phyloP scores from a whole-genome alignment of 352 stramenopile species.

The Pythium grandisporangium region DNA sequence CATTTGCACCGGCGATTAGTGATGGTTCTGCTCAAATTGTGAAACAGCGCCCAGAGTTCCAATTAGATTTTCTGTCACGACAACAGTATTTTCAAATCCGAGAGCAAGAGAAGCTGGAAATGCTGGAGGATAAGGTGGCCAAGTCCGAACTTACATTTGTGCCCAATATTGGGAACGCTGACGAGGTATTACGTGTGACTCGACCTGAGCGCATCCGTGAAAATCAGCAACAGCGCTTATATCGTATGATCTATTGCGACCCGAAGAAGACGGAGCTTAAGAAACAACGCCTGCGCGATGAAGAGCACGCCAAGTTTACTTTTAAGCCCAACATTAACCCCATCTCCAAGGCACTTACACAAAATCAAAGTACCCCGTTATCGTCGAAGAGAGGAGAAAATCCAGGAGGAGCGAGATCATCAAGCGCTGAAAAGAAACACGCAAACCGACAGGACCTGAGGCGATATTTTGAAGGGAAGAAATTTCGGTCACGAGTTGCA shows the following conservation, averaged over 20 bases:
- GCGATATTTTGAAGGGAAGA: conserved; percentile 56
- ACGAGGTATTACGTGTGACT: conserved; percentile 53
- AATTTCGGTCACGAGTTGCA: conserved; percentile 56
- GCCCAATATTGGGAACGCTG: conserved; percentile 70
- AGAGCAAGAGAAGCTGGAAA: conserved; percentile 50
- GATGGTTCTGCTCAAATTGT: conserved; percentile 40
- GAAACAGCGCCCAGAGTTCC: conserved; percentile 58
- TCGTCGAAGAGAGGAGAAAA: too few relatives aligned
- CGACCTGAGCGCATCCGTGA: conserved; percentile 53
- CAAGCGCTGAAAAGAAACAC: too few relatives aligned
- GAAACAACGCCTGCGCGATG: conserved; percentile 44
- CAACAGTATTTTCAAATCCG: conserved; percentile 60
- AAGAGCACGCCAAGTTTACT: conserved; percentile 43
- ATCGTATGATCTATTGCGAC: conserved; percentile 65
- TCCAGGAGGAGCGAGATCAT: too few relatives aligned
- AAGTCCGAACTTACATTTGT: conserved; percentile 45
- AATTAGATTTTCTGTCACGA: conserved; percentile 64
- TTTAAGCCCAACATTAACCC: conserved; percentile 79
- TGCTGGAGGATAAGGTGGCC: conserved; percentile 36
- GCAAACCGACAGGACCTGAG: conserved; percentile 15
- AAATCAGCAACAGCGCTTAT: conserved; percentile 38
- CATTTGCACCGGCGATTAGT: conserved; percentile 54
- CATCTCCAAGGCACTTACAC: conserved; percentile 54
- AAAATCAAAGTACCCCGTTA: conserved; percentile 20
- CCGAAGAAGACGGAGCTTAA: conserved; percentile 43